A percentile compares a stretch with the other conserved stretches of the same genome.
Evolutionary conservation across 176 grass and related monocot genomes (phyloP).

Genomic region (Carex littledalei): DNA sequence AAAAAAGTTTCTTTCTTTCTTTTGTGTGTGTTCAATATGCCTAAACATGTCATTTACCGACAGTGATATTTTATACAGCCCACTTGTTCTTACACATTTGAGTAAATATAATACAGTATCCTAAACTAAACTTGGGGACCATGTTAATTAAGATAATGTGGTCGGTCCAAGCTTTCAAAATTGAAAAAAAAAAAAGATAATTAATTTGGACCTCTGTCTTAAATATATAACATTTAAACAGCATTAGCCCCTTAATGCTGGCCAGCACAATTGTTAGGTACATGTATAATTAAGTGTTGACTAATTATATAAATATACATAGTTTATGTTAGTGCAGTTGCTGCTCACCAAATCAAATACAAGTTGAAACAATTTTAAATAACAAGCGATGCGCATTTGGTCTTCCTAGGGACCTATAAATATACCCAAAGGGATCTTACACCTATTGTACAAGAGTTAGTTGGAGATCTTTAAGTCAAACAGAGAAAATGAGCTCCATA

Average conservation of each 20-base stretch:
- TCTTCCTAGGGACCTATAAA: background rate
- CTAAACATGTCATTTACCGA: background rate
- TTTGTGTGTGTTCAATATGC: background rate
- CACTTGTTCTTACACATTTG: background rate
- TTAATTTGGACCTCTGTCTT: background rate
- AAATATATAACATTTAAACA: background rate
- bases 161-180: background rate
- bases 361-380: background rate
- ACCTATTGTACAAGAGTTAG: background rate
- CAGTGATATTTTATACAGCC: background rate
- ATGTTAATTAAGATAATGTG: background rate
- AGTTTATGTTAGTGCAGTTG: conserved; percentile 1
- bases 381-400: background rate
- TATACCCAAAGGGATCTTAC: background rate
- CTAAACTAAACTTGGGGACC: background rate
- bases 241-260: background rate
- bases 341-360: background rate
- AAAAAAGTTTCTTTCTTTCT: no score
- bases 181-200: background rate
- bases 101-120: background rate
- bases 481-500: conserved; percentile 19
- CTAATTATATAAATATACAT: background rate
- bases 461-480: background rate
- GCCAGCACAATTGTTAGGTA: no score
- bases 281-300: no score